These are phyloP conservation scores for Cordyceps cateniannulata DNA, from an alignment of 2,329 filamentous ascomycete species.

Conservation along the genomic window DNA sequence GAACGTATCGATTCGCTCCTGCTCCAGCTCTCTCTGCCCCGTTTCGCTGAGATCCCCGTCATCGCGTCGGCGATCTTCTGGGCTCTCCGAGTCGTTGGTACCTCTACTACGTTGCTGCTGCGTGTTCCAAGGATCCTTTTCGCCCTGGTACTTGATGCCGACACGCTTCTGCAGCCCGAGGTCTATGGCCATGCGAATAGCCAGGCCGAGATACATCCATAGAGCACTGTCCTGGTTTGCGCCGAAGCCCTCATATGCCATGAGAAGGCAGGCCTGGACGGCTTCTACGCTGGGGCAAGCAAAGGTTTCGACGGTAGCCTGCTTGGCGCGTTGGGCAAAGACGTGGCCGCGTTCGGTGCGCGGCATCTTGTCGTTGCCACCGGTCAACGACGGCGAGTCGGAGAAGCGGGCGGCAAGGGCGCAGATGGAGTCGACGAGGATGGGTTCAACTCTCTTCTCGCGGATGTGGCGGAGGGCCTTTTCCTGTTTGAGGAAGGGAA, in stretches of 20 bases:
- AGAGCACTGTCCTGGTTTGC: constrained; percentile 81
- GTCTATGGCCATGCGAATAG: constrained; percentile 76
- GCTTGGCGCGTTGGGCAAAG: constrained; percentile 76
- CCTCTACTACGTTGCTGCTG: constrained; percentile 37
- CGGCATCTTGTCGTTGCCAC: constrained; percentile 40
- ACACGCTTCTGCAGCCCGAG: constrained; percentile 77
- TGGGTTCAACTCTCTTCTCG: constrained; percentile 75
- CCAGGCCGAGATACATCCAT: constrained; percentile 89
- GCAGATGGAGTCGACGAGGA: constrained; percentile 81
- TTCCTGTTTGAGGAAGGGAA: constrained; percentile 69
- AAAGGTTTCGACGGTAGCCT: constrained; percentile 76
- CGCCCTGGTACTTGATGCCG: constrained; percentile 58
- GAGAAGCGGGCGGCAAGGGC: constrained; percentile 78
- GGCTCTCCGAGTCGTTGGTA: constrained; percentile 25
- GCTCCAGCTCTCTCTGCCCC: constrained; percentile 62
- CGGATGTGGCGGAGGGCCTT: constrained; percentile 69
- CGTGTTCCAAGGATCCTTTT: constrained; percentile 43
- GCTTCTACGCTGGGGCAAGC: constrained; percentile 76
- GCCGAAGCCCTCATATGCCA: constrained; percentile 86
- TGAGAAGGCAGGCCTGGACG: constrained; percentile 74
- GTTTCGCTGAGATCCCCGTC: constrained; percentile 36
- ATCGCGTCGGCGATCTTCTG: constrained; percentile 36
- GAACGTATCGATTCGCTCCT: constrained; percentile 79
- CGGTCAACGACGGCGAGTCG: constrained; percentile 43
- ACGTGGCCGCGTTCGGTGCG: constrained; percentile 66